Evolutionary conservation across 2,329 filamentous ascomycete species (phyloP).

Genomic region (Graphiopsis chlorocephala): DNA sequence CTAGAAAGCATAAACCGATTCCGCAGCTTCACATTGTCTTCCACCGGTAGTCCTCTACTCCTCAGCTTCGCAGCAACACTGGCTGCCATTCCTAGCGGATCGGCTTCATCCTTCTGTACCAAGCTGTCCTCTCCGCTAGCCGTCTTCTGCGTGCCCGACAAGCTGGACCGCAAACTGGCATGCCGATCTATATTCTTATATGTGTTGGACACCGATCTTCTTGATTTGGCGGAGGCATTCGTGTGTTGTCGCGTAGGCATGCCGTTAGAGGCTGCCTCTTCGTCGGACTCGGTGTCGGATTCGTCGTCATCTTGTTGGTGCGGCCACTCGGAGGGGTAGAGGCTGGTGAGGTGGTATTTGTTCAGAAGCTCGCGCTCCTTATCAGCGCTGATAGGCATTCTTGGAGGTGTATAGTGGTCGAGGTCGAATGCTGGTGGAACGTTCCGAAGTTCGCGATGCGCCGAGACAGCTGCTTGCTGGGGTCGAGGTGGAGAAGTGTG

Average conservation of each 20-base stretch:
- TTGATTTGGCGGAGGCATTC: slow-evolving; percentile 1
- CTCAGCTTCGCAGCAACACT: slow-evolving; percentile 81
- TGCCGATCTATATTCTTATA: slow-evolving; percentile 81
- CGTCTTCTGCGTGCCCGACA: slow-evolving; percentile 63
- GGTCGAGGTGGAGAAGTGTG: background rate
- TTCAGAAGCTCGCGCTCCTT: slow-evolving; percentile 75
- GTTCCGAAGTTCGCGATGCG: slow-evolving; percentile 5
- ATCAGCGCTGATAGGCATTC: slow-evolving; percentile 57
- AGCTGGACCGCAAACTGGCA: slow-evolving; percentile 60
- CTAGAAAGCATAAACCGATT: slow-evolving; percentile 95
- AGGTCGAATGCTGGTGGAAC: background rate
- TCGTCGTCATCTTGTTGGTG: slow-evolving; percentile 70
- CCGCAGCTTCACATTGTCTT: slow-evolving; percentile 69
- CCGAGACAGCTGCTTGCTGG: background rate
- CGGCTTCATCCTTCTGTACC: slow-evolving; percentile 86
- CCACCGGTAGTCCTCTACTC: slow-evolving; percentile 72
- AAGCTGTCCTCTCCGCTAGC: slow-evolving; percentile 69
- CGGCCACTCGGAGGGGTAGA: slow-evolving; percentile 84
- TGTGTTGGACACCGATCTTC: slow-evolving; percentile 57
- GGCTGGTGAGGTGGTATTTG: slow-evolving; percentile 80
- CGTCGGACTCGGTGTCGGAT: slow-evolving; percentile 31
- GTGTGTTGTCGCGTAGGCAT: slow-evolving; percentile 6
- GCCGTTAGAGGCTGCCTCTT: slow-evolving; percentile 11
- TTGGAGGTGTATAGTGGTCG: background rate
- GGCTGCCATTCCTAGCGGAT: slow-evolving; percentile 82